Base-by-base conservation (phyloP, 192 early-diverging fungal genomes). In the Chytriomyces sp. region DNA sequence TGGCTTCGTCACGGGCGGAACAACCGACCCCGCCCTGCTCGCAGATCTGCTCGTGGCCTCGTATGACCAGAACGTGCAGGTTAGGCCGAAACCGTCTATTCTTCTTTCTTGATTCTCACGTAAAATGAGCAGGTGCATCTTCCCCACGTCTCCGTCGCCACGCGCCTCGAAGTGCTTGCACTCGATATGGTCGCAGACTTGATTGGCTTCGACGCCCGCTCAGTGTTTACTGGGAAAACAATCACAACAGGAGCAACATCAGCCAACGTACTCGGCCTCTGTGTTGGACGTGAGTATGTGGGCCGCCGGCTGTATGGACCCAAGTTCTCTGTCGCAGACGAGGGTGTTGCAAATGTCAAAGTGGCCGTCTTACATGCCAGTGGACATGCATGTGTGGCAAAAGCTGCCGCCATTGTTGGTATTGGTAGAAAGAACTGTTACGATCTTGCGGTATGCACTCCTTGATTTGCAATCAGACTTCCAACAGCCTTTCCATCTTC, bases 1-100 rank as follows among this genome's bases (percentile, higher is more conserved):
- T 77, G 85, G 87, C 0, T 77, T 89, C 4, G 83, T 89, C 4
- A 86, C 81, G 1, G 88, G 88, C 5, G 88, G 88, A 0, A 76
- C 76, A 5, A 88, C 88, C 1, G 80, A 82, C 4, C 82, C 82
- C 0, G 78, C 76, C 3, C 52, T 69, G 25, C 8, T 77, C 8
- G 77, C 65, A 14, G 78, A 82, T 53, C 41, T 74, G 40, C 38
- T 78, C 4, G 72, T 63, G 8, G 63, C 74, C 17, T 33, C 39
- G 3, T 75, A 68, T 66, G 74, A 80, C 56, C 78, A 75, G 44
- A 82, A 81, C 33, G 55, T 68, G 2, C 65, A 68, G 28, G 63
- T 65, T 19, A 8, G 2, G 33, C 17, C 0, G 22, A 12, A 22
- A 26, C 30, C 25, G n/a, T 26, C 59, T 68, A 28, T 36, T 31